Evolutionary conservation across 805 yeast species (phyloP).

Genomic region (Wickerhamiella bombiphila): DNA sequence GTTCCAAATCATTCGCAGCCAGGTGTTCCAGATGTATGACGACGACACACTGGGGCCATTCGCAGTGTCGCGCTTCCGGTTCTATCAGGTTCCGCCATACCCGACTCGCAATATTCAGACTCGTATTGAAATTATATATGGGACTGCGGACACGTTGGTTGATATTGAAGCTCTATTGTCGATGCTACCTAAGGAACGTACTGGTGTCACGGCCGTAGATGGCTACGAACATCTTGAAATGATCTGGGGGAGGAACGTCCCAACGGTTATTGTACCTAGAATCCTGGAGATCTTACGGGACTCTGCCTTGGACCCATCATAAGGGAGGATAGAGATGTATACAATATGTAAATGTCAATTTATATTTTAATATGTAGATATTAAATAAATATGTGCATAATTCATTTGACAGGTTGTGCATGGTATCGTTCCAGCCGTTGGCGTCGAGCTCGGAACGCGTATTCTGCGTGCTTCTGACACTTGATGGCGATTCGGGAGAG

Average conservation of each 20-base stretch:
- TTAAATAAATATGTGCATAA: too few relatives aligned
- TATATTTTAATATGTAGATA: too few relatives aligned
- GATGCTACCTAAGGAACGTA: constrained; percentile 46
- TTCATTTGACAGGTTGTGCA: constrained; percentile 9
- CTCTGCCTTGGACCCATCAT: too few relatives aligned
- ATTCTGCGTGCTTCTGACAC: constrained; percentile 22
- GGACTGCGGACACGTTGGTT: constrained; percentile 69
- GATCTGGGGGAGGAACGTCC: constrained; percentile 69
- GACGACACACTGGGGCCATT: constrained; percentile 36
- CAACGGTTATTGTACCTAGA: constrained; percentile 13
- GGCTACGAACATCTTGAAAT: constrained; percentile 84
- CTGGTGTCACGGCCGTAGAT: constrained; percentile 33
- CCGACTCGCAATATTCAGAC: constrained; percentile 54
- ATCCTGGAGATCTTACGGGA: constrained; percentile 8
- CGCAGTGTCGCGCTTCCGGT: constrained; percentile 17
- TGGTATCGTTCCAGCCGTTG: constrained; percentile 25
- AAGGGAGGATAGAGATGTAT: too few relatives aligned
- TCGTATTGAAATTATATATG: constrained; percentile 70
- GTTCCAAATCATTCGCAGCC: constrained; percentile 74
- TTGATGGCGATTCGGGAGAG: constrained; percentile 18
- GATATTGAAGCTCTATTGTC: constrained; percentile 61
- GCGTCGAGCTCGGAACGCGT: constrained; percentile 7
- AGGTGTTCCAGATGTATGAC: constrained; percentile 74
- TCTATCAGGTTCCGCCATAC: constrained; percentile 38
- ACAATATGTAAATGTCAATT: too few relatives aligned